Base-by-base conservation (phyloP, 2,329 filamentous ascomycete genomes). In the Monosporascus sp. region DNA sequence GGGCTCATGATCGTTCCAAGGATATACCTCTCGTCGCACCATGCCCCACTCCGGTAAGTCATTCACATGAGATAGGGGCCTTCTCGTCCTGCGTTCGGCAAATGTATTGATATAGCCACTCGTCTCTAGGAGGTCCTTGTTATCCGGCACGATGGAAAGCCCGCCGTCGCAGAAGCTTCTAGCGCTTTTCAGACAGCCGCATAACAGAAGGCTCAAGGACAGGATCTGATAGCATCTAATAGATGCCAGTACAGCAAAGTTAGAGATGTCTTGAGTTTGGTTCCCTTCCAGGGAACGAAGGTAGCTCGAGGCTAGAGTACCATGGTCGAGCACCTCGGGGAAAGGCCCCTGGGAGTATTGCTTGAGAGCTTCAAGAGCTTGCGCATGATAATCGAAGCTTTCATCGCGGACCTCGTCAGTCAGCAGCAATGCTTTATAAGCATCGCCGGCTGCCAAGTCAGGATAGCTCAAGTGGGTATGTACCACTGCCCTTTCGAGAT, bases 371-470 rank as follows among this genome's bases (percentile, higher is more conserved):
- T 82, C 79, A 6, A 77, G 60, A 8, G 86, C 85, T 60, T 81
- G 74, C 17, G 90, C 84, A 65, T 94, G 87, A 63, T 91, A 95
- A 69, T 97, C 90, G 60, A 89, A 92, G 39, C 83, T 81, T 56
- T 93, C 88, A 52, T 94, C 86, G 58, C 79, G 71, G 37, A 90
- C 80, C 59, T 94, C 90, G 65, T 97, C 93, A 17, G 88, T 81
- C 47, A 99, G 75, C 4, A 96, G 81, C n/a, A 97, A 78, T 1
- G 92, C 91, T 52, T 88, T 87, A 68, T 97, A 97, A 5, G 90
- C 90, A 75, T 97, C 92, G 37, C 90, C 90, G 11, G 87, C 86
- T 5, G 91, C 91, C 39, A 99, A 81, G 68, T 99, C 94, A 0
- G 90, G 90, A 69, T 96, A 97, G 38, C 84, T 89, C 47, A 97